These are phyloP conservation scores for Venturia carpophila DNA, from an alignment of 2,329 filamentous ascomycete genomes.

Conservation along the genomic window DNA sequence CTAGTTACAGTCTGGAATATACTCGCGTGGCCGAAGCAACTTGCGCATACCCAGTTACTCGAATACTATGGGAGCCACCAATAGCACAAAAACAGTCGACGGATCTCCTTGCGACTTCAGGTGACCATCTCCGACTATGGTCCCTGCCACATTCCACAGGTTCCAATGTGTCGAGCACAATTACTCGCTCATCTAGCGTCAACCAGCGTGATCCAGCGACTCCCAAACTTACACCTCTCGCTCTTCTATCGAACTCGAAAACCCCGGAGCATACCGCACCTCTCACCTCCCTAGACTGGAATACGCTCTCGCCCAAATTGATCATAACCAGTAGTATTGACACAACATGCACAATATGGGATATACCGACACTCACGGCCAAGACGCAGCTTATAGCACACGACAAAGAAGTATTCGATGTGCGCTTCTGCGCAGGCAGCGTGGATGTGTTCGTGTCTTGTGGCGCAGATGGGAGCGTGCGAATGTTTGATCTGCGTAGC, in stretches of 20 bases:
- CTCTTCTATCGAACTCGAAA: slow-evolving; percentile 92
- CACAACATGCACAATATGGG: slow-evolving; percentile 98
- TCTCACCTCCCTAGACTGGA: slow-evolving; percentile 95
- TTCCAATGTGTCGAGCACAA: slow-evolving; percentile 54
- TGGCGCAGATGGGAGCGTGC: slow-evolving; percentile 91
- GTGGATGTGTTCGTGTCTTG: slow-evolving; percentile 99
- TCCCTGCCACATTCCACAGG: slow-evolving; percentile 58
- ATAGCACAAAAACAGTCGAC: slow-evolving; percentile 93
- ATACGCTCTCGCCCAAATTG: slow-evolving; percentile 88
- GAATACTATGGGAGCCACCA: slow-evolving; percentile 91
- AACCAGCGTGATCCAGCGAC: slow-evolving; percentile 53
- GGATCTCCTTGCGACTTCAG: slow-evolving; percentile 88
- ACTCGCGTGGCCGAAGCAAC: slow-evolving; percentile 91
- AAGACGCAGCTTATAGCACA: slow-evolving; percentile 98
- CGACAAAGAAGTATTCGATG: slow-evolving; percentile 98
- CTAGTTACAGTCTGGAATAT: slow-evolving; percentile 77
- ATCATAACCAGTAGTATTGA: slow-evolving; percentile 99
- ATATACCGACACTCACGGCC: slow-evolving; percentile 93
- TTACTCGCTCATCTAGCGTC: slow-evolving; percentile 56
- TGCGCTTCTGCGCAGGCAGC: slow-evolving; percentile 94
- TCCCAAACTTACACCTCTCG: slow-evolving; percentile 85
- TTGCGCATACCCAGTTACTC: slow-evolving; percentile 93
- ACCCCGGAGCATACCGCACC: slow-evolving; percentile 97
- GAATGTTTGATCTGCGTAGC: slow-evolving; percentile 97
- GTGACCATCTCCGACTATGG: slow-evolving; percentile 90